Evolutionary conservation across 2,329 filamentous ascomycete species (phyloP), one percentile per base, ranked within the genome.

Genomic region (Zymoseptoria pseudotritici): DNA sequence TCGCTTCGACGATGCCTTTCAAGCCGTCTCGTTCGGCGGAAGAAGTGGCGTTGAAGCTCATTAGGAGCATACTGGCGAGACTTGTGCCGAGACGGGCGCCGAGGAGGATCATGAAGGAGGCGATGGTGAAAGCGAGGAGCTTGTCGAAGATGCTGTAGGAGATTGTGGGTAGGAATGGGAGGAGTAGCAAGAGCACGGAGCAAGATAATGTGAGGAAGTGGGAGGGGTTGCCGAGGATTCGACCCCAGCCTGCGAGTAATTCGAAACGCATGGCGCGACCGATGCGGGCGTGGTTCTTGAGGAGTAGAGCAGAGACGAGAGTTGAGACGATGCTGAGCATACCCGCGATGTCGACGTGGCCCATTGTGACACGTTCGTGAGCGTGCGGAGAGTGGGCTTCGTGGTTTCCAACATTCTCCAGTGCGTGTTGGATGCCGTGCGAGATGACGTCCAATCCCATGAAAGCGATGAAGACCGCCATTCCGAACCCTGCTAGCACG

Each of bases 391-490:
- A 68, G 69, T 96, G 91, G 21, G 90, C 81, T 57, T 86, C 82
- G 69, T 96, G 90, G 17, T 81, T 81, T 13, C 87, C 86, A 20
- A 84, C 71, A 54, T 80, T 80, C 75, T 97, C 93, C 10, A 99
- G 83, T n/a, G 91, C 83, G 74, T 99, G 93, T 72, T 96, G 94
- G 17, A 96, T 80, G 61, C 91, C 93, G 73, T 99, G 94, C 50
- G 90, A 96, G 62, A 99, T 88, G 54, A 99, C 84, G 69, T 99
- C 94, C 69, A 97, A 88, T 20, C 93, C 93, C 80, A 96, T 96
- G 76, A 99, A 99, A n/a, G 96, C 84, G 11, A 99, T 83, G 63
- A 97, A 91, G 49, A 99, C 89, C 56, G 91, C 95, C 86, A 97
- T 91, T 62, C 92, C 94, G 65, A 99, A 96, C 19, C 94, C 94